phyloP scores from a whole-genome alignment of 257 asterid genomes.

The Knoxia roxburghii region DNA sequence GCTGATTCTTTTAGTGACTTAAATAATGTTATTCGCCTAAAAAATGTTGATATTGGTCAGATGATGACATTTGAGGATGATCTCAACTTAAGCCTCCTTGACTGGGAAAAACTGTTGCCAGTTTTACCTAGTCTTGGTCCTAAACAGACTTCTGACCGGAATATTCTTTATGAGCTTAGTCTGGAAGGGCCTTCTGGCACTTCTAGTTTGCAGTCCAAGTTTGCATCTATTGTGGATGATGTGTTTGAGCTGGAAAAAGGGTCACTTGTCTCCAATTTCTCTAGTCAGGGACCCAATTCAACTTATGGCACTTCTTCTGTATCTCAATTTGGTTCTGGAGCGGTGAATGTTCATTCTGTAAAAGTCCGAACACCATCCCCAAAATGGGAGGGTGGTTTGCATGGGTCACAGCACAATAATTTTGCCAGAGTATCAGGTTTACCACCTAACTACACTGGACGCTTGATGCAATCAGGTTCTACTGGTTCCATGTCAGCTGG shows the following conservation, averaged over 20 bases:
- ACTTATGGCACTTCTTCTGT: conserved; percentile 45
- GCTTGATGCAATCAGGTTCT: conserved; percentile 55
- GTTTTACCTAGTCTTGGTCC: conserved; percentile 31
- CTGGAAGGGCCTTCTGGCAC: conserved; percentile 43
- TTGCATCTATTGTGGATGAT: conserved; percentile 87
- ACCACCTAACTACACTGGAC: conserved; percentile 20
- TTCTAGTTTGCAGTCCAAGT: conserved; percentile 45
- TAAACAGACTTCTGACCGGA: conserved; percentile 43
- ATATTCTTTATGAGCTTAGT: conserved; percentile 40
- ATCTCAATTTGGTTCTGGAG: conserved; percentile 53
- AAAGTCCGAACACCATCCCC: conserved; percentile 61
- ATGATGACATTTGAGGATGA: conserved; percentile 82
- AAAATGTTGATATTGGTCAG: conserved; percentile 61
- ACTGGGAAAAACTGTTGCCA: conserved; percentile 42
- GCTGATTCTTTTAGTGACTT: conserved; percentile 55
- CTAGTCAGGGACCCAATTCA: conserved; percentile 45
- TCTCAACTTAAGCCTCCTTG: conserved; percentile 77
- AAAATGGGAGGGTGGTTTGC: conserved; percentile 59
- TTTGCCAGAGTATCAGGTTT: conserved; percentile 14
- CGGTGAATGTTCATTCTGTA: conserved; percentile 33
- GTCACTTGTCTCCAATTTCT: conserved; percentile 31
- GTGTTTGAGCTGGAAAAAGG: conserved; percentile 93
- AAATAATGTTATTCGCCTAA: conserved; percentile 57
- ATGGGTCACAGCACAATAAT: conserved; percentile 33
- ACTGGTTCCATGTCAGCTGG: conserved; percentile 44